Evolutionary conservation across 2,329 filamentous ascomycete genomes (phyloP), one percentile per base, ranked within the genome.

Genomic region (Venturia carpophila): DNA sequence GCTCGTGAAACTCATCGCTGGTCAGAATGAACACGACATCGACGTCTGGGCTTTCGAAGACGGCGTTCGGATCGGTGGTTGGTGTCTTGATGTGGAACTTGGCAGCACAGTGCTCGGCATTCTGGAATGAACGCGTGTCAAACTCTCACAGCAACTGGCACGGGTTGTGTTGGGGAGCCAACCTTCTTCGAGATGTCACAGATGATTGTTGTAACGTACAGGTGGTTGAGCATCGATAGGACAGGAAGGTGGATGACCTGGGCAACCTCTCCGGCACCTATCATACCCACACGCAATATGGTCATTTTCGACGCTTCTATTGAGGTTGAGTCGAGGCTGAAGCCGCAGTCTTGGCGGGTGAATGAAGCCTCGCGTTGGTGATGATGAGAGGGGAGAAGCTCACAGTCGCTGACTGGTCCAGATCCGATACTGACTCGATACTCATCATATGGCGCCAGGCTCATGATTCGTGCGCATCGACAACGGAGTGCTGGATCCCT

Each of bases 11-110:
- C 27, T 82, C 83, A 67, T 86, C 80, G 3, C 78, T 74, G 41
- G 76, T 83, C 41, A 76, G 75, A 64, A 86, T 76, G 67, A 87
- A 75, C 37, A 87, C 81, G 4, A 85, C 74, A 64, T 86, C 80
- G 19, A 83, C 77, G 39, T 41, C 39, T 41, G 39, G 39, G 39
- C 39, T 41, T 41, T 41, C 66, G 0, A 80, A 70, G 56, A 77
- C 68, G 24, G 72, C 71, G 1, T 78, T 79, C 13, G 69, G 67
- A n/a, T 67, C 67, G 9, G 69, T 68, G 62, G 60, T 73, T 72
- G 62, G 9, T 56, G 49, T 24, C 11, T 71, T 67, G 65, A 76
- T 74, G 39, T 41, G 39, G 39, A 41, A 41, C 64, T 77, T 77
- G 34, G 67, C 64, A 6, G 73, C 69, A 69, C 78, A 79, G 70